Conservation (phyloP, 345 rosid species). For the Citropsis articulata region DNA sequence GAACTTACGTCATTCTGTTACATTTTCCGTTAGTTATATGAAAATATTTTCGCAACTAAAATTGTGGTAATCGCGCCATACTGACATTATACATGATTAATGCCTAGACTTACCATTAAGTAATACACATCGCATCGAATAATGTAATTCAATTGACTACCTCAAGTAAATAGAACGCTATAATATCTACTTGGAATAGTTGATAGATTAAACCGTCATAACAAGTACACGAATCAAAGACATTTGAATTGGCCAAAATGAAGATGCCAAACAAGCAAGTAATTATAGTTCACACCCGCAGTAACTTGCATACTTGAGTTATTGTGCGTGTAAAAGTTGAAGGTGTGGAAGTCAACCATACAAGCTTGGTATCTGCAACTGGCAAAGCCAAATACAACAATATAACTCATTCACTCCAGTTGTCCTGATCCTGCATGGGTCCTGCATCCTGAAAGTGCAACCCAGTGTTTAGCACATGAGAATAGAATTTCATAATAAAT, state of each 20-base stretch:
- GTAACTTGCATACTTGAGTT: not conserved
- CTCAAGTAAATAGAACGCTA: not conserved
- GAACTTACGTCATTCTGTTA: no score
- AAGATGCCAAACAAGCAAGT: not conserved
- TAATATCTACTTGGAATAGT: not conserved
- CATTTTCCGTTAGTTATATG: no score
- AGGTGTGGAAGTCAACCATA: no score
- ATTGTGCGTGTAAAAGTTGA: not conserved
- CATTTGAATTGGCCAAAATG: not conserved
- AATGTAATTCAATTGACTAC: not conserved
- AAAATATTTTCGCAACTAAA: no score
- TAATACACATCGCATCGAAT: no score
- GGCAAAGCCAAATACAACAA: not conserved
- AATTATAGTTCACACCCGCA: not conserved
- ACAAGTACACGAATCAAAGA: not conserved
- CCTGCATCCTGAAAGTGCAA: constrained; percentile 42
- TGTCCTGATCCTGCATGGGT: constrained; percentile 52
- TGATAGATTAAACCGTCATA: not conserved
- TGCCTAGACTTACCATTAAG: no score
- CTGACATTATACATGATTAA: no score
- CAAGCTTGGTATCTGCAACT: not conserved
- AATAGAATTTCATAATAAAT: not conserved
- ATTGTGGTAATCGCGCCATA: no score
- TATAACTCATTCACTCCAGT: constrained; percentile 64
- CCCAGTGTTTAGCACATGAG: not conserved